phyloP scores from a whole-genome alignment of 208 protist species.

The Crithidia expoeki region DNA sequence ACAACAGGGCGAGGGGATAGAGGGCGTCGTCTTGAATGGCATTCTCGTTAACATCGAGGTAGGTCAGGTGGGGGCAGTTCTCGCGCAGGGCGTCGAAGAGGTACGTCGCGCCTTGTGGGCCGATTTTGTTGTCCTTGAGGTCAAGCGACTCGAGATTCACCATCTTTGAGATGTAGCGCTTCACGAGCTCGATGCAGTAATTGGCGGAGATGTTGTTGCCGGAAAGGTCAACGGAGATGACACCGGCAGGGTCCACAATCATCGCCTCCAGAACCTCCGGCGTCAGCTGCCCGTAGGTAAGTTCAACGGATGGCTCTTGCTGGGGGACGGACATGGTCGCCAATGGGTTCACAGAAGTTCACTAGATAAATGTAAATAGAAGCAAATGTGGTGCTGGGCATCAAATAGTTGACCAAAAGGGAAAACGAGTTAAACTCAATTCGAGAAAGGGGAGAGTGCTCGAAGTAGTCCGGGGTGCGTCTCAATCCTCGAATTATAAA shows the following conservation, averaged over 20 bases:
- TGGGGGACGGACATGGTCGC: slow-evolving; percentile 7
- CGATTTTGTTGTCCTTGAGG: slow-evolving; percentile 86
- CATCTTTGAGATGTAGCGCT: slow-evolving; percentile 68
- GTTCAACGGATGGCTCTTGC: slow-evolving; percentile 38
- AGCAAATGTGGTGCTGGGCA: too few relatives aligned
- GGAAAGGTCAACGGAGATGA: slow-evolving; percentile 73
- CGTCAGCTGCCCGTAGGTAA: slow-evolving; percentile 75
- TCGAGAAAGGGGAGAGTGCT: too few relatives aligned
- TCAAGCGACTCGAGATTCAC: slow-evolving; percentile 66
- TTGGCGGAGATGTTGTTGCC: slow-evolving; percentile 76
- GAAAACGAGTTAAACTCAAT: too few relatives aligned
- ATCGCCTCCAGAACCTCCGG: slow-evolving; percentile 47
- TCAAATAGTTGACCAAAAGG: too few relatives aligned
- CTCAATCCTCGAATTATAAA: too few relatives aligned
- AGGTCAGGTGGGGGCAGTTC: slow-evolving; percentile 60
- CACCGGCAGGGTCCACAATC: slow-evolving; percentile 40
- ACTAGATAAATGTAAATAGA: too few relatives aligned
- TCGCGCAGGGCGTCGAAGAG: slow-evolving; percentile 70
- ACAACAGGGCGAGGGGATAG: slow-evolving; percentile 56
- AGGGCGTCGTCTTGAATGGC: slow-evolving; percentile 77
- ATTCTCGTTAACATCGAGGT: slow-evolving; percentile 88
- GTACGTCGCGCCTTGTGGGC: slow-evolving; percentile 52
- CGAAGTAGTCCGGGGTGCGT: too few relatives aligned
- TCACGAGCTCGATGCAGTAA: slow-evolving; percentile 47
- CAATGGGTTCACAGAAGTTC: too few relatives aligned